These are phyloP conservation scores for Aspergillus terreus DNA, from an alignment of 2,329 filamentous ascomycete genomes.

Conservation along the genomic window DNA sequence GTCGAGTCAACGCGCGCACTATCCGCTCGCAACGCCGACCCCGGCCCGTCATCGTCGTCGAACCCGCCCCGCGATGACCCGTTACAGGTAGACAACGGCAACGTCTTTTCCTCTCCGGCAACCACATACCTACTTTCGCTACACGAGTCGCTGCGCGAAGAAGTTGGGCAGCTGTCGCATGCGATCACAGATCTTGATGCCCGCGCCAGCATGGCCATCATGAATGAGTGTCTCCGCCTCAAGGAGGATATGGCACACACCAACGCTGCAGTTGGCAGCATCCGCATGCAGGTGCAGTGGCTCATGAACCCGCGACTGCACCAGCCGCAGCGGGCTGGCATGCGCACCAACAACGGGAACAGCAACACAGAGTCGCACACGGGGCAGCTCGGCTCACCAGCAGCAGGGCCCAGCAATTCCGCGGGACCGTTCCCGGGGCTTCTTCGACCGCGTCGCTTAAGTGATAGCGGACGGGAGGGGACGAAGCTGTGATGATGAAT, in stretches of 20 bases:
- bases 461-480: constrained; percentile 39
- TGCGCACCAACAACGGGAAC: constrained; percentile 16
- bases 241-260: constrained; percentile 62
- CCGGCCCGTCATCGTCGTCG: constrained; percentile 8
- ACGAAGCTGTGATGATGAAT: constrained; percentile 30
- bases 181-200: constrained; percentile 58
- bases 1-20: constrained; percentile 27
- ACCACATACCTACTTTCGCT: constrained; percentile 59
- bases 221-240: constrained; percentile 60
- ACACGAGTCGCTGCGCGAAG: constrained; percentile 59
- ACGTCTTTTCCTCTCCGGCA: constrained; percentile 31
- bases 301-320: constrained; percentile 56
- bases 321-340: constrained; percentile 28
- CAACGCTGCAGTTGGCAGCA: constrained; percentile 56
- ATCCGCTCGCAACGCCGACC: constrained; percentile 9
- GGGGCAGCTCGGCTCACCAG: neutral
- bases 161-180: constrained; percentile 53
- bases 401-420: constrained; percentile 21
- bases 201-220: constrained; percentile 58
- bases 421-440: constrained; percentile 19
- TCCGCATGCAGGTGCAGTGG: constrained; percentile 62
- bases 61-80: constrained; percentile 14
- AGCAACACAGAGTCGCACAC: constrained; percentile 18
- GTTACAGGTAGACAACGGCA: constrained; percentile 18
- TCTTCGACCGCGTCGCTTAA: constrained; percentile 32